These are phyloP conservation scores for Eucalyptus marginata DNA, from an alignment of 345 rosid species.

Conservation along the genomic window DNA sequence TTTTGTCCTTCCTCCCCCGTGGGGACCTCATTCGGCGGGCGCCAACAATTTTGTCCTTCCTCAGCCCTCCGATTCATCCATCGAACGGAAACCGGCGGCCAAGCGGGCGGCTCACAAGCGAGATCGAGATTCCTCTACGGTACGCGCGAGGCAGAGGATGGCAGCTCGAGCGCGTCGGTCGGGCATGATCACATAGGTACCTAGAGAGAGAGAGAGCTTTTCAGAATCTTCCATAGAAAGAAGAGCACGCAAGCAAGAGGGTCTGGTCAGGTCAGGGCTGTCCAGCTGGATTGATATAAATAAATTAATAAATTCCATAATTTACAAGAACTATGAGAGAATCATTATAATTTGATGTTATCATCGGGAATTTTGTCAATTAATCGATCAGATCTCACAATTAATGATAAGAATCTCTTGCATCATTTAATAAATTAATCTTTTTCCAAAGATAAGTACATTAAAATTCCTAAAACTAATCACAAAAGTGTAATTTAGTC, in stretches of 20 bases:
- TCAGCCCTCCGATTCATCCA: neutral
- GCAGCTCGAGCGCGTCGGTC: neutral
- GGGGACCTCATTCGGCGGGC: neutral
- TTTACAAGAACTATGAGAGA: neutral
- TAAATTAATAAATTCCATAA: neutral
- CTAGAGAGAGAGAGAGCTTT: neutral
- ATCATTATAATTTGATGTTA: neutral
- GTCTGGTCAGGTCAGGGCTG: neutral
- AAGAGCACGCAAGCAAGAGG: neutral
- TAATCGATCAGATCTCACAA: neutral
- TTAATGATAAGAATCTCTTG: neutral
- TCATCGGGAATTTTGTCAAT: neutral
- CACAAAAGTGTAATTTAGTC: rapidly evolving
- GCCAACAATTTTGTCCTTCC: neutral
- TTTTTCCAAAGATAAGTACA: rapidly evolving
- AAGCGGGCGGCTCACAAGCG: neutral
- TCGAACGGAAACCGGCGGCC: neutral
- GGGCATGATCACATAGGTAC: neutral
- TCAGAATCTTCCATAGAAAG: neutral
- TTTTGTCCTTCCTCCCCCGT: neutral
- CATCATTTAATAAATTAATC: neutral
- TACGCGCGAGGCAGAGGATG: neutral
- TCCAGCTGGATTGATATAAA: neutral
- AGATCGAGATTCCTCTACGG: neutral
- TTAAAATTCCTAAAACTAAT: too few relatives aligned